Evolutionary conservation across 2,329 filamentous ascomycete species (phyloP).

Genomic region (Colletotrichum viniferum): DNA sequence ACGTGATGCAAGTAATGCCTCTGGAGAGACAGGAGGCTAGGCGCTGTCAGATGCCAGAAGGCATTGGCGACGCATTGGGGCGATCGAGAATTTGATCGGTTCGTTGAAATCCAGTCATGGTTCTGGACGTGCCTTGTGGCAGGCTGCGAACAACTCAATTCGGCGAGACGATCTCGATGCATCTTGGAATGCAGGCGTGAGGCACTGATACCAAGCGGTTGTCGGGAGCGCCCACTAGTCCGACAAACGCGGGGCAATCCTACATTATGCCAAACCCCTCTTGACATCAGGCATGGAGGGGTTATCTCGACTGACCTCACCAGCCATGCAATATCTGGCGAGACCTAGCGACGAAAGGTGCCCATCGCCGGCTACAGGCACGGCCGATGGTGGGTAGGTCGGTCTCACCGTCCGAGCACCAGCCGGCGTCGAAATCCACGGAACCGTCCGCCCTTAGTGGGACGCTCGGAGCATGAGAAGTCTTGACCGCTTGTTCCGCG

Average conservation of each 20-base stretch:
- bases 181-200: not conserved
- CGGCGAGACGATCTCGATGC: not conserved
- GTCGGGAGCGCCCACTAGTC: not conserved
- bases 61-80: not conserved
- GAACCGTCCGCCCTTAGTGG: constrained; percentile 6
- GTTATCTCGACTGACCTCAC: not conserved
- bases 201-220: not conserved
- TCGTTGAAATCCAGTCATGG: not conserved
- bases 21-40: constrained; percentile 1
- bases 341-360: not conserved
- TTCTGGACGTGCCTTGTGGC: not conserved
- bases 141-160: not conserved
- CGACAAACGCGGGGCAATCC: not conserved
- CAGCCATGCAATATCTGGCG: not conserved
- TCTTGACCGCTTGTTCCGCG: constrained; percentile 15
- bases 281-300: not conserved
- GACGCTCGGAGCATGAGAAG: constrained; percentile 5
- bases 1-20: constrained; percentile 19
- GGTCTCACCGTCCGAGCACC: not conserved
- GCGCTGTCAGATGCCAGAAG: not conserved
- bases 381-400: not conserved
- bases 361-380: not conserved
- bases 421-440: not conserved
- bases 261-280: not conserved
- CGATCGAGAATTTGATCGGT: not conserved